phyloP scores from a whole-genome alignment of 2,329 filamentous ascomycete species.

The Stemphylium lycopersici region DNA sequence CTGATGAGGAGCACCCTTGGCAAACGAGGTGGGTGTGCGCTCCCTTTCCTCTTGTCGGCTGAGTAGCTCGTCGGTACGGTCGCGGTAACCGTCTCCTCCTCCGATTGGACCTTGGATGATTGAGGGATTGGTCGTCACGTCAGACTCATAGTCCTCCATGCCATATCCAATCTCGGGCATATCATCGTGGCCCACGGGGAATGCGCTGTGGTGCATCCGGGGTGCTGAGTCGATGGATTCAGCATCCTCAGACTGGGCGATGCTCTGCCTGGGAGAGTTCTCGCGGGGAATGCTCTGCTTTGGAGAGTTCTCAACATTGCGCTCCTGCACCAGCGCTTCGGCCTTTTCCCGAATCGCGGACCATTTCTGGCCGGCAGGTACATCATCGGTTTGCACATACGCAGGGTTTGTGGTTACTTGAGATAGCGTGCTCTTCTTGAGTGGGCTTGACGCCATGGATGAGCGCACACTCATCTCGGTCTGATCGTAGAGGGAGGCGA shows the following conservation, averaged over 20 bases:
- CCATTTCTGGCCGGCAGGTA: conserved; percentile 44
- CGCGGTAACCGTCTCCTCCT: conserved; percentile 55
- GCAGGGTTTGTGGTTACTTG: conserved; percentile 33
- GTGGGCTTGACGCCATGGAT: conserved; percentile 33
- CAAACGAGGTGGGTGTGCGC: conserved; percentile 39
- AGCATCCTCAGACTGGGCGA: conserved; percentile 54
- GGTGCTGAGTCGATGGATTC: conserved; percentile 41
- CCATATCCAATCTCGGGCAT: conserved; percentile 79
- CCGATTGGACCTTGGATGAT: conserved; percentile 76
- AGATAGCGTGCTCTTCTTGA: conserved; percentile 33
- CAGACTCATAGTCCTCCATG: conserved; percentile 59
- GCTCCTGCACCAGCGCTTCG: conserved; percentile 39
- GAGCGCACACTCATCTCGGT: conserved; percentile 68
- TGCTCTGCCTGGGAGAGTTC: conserved; percentile 62
- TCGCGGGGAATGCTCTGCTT: conserved; percentile 59
- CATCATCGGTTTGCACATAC: conserved; percentile 29
- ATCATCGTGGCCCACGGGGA: conserved; percentile 68
- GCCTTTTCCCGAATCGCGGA: conserved; percentile 52
- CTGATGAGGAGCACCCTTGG: conserved; percentile 52
- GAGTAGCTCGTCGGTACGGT: conserved; percentile 47
- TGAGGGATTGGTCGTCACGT: conserved; percentile 84
- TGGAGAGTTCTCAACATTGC: conserved; percentile 55
- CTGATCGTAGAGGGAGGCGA: conserved; percentile 87
- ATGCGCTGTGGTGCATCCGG: conserved; percentile 71
- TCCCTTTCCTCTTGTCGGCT: conserved; percentile 44